phyloP scores from a whole-genome alignment of 2,329 filamentous ascomycete genomes.

The Ophiocordyceps camponoti-floridani region DNA sequence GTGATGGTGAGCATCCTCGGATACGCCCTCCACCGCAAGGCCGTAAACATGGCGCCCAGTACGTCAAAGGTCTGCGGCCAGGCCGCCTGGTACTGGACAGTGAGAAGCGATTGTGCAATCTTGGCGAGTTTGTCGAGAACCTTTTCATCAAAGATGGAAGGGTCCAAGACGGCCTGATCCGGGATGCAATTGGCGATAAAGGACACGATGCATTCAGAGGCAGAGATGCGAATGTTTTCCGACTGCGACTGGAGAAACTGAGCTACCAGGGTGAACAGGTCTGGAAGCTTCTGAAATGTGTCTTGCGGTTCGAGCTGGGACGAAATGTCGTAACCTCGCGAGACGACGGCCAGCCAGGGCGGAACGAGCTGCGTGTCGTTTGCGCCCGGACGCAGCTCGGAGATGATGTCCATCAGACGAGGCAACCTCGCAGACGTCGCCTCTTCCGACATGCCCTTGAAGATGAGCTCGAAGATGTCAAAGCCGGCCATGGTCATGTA shows the following conservation, averaged over 20 bases:
- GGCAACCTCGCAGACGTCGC: constrained; percentile 80
- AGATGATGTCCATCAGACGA: constrained; percentile 75
- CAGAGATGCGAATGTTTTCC: constrained; percentile 84
- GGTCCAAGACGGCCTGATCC: constrained; percentile 63
- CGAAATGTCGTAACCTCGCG: constrained; percentile 83
- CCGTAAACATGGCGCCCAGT: constrained; percentile 70
- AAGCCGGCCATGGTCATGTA: constrained; percentile 94
- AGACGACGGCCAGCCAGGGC: constrained; percentile 91
- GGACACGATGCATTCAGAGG: constrained; percentile 86
- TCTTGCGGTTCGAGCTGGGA: constrained; percentile 78
- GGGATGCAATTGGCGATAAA: constrained; percentile 86
- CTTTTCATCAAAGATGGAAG: constrained; percentile 87
- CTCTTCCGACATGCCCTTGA: constrained; percentile 77
- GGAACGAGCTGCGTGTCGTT: constrained; percentile 91
- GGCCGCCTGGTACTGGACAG: constrained; percentile 80
- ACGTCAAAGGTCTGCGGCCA: constrained; percentile 93
- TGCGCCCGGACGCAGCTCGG: constrained; percentile 74
- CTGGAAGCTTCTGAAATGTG: constrained; percentile 78
- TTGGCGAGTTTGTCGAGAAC: constrained; percentile 64
- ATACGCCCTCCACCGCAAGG: constrained; percentile 66
- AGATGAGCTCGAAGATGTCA: constrained; percentile 94
- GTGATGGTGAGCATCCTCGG: constrained; percentile 63
- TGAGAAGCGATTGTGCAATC: constrained; percentile 56
- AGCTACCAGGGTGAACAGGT: constrained; percentile 64
- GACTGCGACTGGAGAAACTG: constrained; percentile 73